Evolutionary conservation across 805 yeast genomes (phyloP).

Genomic region (Vanderwaltozyma verrucispora): DNA sequence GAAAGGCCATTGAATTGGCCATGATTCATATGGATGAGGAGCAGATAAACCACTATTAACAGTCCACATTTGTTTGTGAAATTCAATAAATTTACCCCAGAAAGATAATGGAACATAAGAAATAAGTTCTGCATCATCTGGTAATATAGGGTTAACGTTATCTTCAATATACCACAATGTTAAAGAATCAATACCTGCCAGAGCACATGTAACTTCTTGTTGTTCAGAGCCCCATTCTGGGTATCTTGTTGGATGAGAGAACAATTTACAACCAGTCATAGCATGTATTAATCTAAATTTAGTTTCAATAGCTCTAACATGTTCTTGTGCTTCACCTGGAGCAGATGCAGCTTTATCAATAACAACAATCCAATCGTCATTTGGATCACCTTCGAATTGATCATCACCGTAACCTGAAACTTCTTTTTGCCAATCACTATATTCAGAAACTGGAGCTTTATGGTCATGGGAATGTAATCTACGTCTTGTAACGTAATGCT

Average conservation of each 20-base stretch:
- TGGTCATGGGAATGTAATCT: constrained; percentile 79
- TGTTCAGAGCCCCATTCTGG: constrained; percentile 82
- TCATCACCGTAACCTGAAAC: constrained; percentile 67
- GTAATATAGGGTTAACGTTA: constrained; percentile 43
- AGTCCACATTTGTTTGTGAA: constrained; percentile 68
- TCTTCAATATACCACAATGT: constrained; percentile 68
- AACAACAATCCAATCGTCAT: constrained; percentile 73
- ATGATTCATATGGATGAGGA: constrained; percentile 61
- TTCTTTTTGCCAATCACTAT: constrained; percentile 73
- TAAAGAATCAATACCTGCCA: constrained; percentile 51
- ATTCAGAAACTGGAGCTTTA: constrained; percentile 63
- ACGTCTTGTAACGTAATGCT: constrained; percentile 45
- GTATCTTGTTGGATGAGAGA: constrained; percentile 63
- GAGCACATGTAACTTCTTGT: constrained; percentile 76
- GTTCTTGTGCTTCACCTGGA: constrained; percentile 41
- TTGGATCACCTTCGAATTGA: constrained; percentile 73
- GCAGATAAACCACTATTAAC: constrained; percentile 60
- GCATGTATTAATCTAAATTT: constrained; percentile 69
- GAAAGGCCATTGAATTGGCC: constrained; percentile 67
- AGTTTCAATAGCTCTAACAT: constrained; percentile 56
- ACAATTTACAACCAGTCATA: constrained; percentile 66
- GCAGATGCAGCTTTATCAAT: constrained; percentile 46
- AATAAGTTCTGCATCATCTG: constrained; percentile 36
- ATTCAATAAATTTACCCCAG: constrained; percentile 51
- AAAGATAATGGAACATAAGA: constrained; percentile 46